Conservation (phyloP, 106 monocot species). For the Allium fistulosum region DNA sequence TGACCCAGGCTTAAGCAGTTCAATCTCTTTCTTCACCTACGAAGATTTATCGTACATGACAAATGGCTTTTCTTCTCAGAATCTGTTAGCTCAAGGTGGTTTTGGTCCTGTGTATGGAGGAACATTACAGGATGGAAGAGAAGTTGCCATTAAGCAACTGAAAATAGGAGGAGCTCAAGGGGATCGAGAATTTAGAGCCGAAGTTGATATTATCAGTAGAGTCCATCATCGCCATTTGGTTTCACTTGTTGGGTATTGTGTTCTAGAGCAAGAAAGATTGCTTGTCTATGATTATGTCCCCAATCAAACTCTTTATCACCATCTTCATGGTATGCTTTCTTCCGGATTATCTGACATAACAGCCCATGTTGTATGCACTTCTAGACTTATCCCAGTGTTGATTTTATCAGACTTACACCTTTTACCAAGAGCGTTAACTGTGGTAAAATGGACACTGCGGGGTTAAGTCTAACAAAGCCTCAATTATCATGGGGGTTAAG, state of each 20-base stretch:
- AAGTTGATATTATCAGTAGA: slow-evolving; percentile 13
- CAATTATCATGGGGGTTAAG: not conserved
- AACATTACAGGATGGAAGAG: slow-evolving; percentile 1
- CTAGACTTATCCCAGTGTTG: not conserved
- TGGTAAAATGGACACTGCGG: too few relatives aligned
- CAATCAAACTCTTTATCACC: slow-evolving; percentile 5
- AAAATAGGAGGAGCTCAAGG: slow-evolving; percentile 7
- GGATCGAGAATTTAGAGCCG: slow-evolving; percentile 11
- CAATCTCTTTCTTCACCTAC: slow-evolving; percentile 4
- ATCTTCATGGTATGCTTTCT: slow-evolving; percentile 11
- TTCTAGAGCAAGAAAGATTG: slow-evolving; percentile 6
- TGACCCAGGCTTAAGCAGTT: slow-evolving; percentile 1
- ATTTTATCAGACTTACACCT: not conserved
- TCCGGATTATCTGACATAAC: not conserved
- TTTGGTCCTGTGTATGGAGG: slow-evolving; percentile 13
- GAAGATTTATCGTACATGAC: slow-evolving; percentile 5
- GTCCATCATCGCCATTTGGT: slow-evolving; percentile 13
- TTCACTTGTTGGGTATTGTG: slow-evolving; percentile 8
- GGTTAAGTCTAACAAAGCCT: not conserved
- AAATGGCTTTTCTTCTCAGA: slow-evolving; percentile 7
- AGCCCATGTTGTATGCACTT: not conserved
- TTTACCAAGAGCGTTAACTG: not conserved
- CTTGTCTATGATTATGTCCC: slow-evolving; percentile 14
- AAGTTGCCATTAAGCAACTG: slow-evolving; percentile 13
- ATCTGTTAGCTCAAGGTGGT: slow-evolving; percentile 11